Conservation (phyloP, 192 early-diverging fungal species). For the Coemansia sp. region DNA sequence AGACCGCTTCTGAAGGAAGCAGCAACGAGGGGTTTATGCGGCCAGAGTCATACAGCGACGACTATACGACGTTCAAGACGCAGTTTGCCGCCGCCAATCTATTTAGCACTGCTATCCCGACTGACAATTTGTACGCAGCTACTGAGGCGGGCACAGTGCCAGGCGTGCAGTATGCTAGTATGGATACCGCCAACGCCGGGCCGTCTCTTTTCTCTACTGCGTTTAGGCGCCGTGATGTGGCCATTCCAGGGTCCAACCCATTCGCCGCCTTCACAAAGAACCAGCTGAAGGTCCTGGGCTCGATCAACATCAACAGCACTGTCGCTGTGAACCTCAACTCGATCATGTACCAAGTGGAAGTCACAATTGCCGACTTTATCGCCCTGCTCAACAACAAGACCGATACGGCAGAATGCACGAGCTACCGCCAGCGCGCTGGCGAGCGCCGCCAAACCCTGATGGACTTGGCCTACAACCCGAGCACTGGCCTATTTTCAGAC, state of each 20-base stretch:
- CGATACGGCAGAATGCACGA: slow-evolving; percentile 1
- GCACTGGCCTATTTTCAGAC: slow-evolving; percentile 54
- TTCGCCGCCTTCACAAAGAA: slow-evolving; percentile 22
- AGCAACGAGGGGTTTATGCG: slow-evolving; percentile 7
- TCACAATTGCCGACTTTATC: slow-evolving; percentile 26
- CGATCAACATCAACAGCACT: slow-evolving; percentile 55
- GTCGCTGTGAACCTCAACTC: slow-evolving; percentile 69
- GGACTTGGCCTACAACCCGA: slow-evolving; percentile 56
- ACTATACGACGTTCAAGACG: slow-evolving; percentile 13
- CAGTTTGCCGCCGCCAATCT: slow-evolving; percentile 4
- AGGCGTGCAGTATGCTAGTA: slow-evolving; percentile 31
- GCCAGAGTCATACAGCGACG: slow-evolving; percentile 19
- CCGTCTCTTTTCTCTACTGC: slow-evolving; percentile 27
- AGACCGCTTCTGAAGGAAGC: not conserved
- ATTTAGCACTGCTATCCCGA: slow-evolving; percentile 3
- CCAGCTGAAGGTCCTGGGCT: slow-evolving; percentile 43
- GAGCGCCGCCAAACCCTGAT: slow-evolving; percentile 55
- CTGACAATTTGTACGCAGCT: slow-evolving; percentile 22
- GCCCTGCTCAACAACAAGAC: slow-evolving; percentile 17
- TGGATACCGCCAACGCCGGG: slow-evolving; percentile 2
- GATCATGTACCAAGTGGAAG: slow-evolving; percentile 56
- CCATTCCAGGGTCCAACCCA: slow-evolving; percentile 24
- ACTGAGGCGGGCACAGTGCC: slow-evolving; percentile 35
- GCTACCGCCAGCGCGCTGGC: slow-evolving; percentile 31
- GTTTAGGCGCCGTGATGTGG: slow-evolving; percentile 13